phyloP scores from a whole-genome alignment of 2,329 filamentous ascomycete species.

The Fusarium piperis region DNA sequence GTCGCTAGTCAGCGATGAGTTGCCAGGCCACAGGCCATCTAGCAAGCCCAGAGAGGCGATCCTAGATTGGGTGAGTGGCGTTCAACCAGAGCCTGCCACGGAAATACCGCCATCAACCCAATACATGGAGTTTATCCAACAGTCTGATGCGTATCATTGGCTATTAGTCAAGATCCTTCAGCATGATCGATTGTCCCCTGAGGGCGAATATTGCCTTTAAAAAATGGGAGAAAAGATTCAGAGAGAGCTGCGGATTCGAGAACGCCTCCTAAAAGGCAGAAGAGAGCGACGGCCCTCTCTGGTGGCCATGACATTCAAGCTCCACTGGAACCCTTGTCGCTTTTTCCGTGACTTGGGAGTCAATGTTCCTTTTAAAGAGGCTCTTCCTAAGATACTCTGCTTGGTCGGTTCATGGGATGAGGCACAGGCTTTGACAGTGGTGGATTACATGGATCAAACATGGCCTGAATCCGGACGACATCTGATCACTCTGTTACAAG shows the following conservation, averaged over 20 bases:
- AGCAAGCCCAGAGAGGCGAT: not conserved
- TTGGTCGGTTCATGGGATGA: not conserved
- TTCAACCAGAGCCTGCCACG: not conserved
- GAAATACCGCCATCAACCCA: not conserved
- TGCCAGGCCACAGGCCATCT: not conserved
- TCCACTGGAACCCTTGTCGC: not conserved
- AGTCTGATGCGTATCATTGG: not conserved
- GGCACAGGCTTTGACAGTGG: not conserved
- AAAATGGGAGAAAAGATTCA: not conserved
- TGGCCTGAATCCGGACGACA: not conserved
- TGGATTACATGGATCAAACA: constrained; percentile 5
- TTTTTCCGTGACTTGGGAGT: not conserved
- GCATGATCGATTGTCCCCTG: not conserved
- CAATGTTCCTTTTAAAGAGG: not conserved
- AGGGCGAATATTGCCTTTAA: not conserved
- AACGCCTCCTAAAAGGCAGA: not conserved
- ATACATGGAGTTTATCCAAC: constrained; percentile 1
- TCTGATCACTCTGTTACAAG: not conserved
- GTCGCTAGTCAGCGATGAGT: fast-evolving
- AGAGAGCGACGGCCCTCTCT: fast-evolving
- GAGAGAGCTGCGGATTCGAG: not conserved
- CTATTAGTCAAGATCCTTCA: constrained; percentile 1
- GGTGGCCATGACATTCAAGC: not conserved
- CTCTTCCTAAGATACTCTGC: not conserved
- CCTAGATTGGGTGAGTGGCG: not conserved